Evolutionary conservation across 2,329 filamentous ascomycete species (phyloP).

Genomic region (Calonectria montana): DNA sequence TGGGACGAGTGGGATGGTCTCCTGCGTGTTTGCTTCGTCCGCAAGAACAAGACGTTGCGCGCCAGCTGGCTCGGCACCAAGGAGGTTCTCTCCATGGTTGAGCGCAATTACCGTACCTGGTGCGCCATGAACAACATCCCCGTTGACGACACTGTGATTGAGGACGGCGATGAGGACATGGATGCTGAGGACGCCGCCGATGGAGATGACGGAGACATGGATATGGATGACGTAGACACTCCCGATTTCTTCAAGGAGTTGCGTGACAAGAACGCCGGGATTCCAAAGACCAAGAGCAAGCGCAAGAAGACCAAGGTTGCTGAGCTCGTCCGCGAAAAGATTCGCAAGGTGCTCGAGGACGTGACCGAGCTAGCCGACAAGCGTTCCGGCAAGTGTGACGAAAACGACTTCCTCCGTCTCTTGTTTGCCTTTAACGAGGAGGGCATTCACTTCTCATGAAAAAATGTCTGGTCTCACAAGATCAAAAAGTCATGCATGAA

Average conservation of each 20-base stretch:
- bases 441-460: conserved; percentile 88
- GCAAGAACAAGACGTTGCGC: conserved; percentile 91
- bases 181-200: conserved; percentile 55
- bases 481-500: conserved; percentile 15
- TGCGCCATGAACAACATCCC: conserved; percentile 87
- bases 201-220: conserved; percentile 61
- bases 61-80: conserved; percentile 84
- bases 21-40: conserved; percentile 74
- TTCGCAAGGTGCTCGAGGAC: conserved; percentile 84
- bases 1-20: conserved; percentile 97
- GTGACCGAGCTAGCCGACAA: conserved; percentile 85
- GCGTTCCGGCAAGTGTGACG: conserved; percentile 86
- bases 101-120: conserved; percentile 89
- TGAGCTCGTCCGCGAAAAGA: conserved; percentile 86
- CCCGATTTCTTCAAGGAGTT: conserved; percentile 85
- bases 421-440: conserved; percentile 88
- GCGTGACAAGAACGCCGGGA: conserved; percentile 52
- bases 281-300: conserved; percentile 71
- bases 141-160: conserved; percentile 74
- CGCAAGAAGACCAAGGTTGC: conserved; percentile 84
- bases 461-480: not conserved
- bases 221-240: conserved; percentile 74
- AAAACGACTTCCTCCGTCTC: conserved; percentile 89
- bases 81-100: conserved; percentile 84
- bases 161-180: conserved; percentile 54